Percentiles rank a stretch among this genome's conserved stretches.
These are phyloP conservation scores for Entomortierella lignicola DNA, from an alignment of 192 early-diverging fungal species.

Conservation along the genomic window DNA sequence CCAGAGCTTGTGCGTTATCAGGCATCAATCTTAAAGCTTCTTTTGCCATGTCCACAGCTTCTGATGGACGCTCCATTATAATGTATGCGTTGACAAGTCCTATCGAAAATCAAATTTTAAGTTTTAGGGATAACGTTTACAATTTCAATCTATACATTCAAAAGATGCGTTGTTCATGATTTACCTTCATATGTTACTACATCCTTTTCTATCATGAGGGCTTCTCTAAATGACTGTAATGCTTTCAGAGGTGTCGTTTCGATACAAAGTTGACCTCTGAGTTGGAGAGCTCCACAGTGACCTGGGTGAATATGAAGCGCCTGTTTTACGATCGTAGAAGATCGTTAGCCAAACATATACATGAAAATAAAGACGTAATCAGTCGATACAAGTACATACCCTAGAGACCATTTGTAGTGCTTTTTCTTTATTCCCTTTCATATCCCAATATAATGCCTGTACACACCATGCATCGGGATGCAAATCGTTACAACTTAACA, in stretches of 20 bases:
- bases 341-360: background rate
- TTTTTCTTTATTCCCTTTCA: constrained; percentile 13
- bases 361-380: background rate
- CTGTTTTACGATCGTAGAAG: background rate
- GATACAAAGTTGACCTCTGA: constrained; percentile 11
- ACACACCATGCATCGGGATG: constrained; percentile 45
- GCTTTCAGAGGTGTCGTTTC: constrained; percentile 16
- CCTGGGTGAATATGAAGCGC: constrained; percentile 15
- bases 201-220: constrained; percentile 17
- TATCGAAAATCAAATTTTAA: background rate
- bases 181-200: constrained; percentile 33
- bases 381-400: background rate
- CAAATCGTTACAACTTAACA: constrained; percentile 13
- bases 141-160: background rate
- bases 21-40: constrained; percentile 21
- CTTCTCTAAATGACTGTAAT: constrained; percentile 18
- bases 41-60: constrained; percentile 15
- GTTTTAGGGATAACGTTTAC: background rate
- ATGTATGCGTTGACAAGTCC: constrained; percentile 27
- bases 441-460: constrained; percentile 18
- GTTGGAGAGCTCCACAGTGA: constrained; percentile 34
- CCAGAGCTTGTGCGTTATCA: constrained; percentile 18
- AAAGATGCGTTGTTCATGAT: background rate
- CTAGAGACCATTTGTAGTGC: constrained; percentile 21
- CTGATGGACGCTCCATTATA: constrained; percentile 16